These are phyloP conservation scores for Ustilago sp. DNA, from an alignment of 1,284 basidiomycete genomes.

Conservation along the genomic window DNA sequence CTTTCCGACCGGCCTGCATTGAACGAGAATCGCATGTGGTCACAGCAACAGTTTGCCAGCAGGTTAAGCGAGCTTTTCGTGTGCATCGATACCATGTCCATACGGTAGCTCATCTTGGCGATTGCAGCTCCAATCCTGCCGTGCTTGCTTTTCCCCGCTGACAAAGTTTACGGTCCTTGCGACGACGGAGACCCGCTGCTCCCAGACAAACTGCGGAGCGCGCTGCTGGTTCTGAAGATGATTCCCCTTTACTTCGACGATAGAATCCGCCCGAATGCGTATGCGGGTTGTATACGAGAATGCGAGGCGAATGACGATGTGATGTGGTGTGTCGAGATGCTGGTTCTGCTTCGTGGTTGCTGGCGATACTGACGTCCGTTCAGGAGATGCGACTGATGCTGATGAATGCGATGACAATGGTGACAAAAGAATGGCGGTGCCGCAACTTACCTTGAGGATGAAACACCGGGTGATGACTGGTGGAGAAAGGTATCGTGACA, in stretches of 20 bases:
- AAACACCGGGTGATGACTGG: conserved; percentile 49
- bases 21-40: not conserved
- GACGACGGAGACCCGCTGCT: not conserved
- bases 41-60: not conserved
- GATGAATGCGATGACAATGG: conserved; percentile 29
- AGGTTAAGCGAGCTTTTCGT: not conserved
- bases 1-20: not conserved
- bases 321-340: conserved; percentile 3
- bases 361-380: conserved; percentile 4
- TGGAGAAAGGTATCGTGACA: conserved; percentile 39
- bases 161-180: not conserved
- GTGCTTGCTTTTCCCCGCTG: not conserved
- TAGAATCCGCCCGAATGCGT: not conserved
- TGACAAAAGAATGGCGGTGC: conserved; percentile 17
- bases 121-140: not conserved
- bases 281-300: conserved; percentile 15
- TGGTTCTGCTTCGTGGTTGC: conserved; percentile 1
- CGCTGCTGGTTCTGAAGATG: not conserved
- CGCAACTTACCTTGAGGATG: conserved; percentile 55
- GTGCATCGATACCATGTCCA: not conserved
- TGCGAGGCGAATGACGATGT: not conserved
- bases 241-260: not conserved
- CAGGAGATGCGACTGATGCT: conserved; percentile 4
- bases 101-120: not conserved
- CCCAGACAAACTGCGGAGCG: not conserved